A percentile compares a stretch with the other conserved stretches of the same genome.
Evolutionary conservation across 1,284 basidiomycete species (phyloP).

Genomic region (Ganoderma meredithae): DNA sequence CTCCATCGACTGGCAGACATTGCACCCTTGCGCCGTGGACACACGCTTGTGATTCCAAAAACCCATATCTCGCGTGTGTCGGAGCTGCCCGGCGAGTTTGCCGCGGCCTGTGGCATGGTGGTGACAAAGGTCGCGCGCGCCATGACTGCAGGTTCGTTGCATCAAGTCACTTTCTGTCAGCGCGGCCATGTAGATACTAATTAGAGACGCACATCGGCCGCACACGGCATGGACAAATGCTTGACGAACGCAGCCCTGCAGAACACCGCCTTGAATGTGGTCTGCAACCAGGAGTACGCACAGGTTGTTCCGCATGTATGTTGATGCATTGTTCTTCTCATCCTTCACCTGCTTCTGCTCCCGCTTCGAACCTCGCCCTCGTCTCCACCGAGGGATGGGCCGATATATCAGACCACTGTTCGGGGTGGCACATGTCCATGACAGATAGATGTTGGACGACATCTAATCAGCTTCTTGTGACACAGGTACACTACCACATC

Average conservation of each 20-base stretch:
- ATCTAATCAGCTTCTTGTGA: background rate
- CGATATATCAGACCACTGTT: background rate
- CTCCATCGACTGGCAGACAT: slow-evolving; percentile 57
- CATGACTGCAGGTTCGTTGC: slow-evolving; percentile 59
- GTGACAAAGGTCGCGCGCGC: slow-evolving; percentile 69
- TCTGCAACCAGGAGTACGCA: slow-evolving; percentile 84
- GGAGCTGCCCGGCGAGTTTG: slow-evolving; percentile 67
- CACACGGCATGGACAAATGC: too few relatives aligned
- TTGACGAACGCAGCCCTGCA: slow-evolving; percentile 53
- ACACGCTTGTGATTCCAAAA: slow-evolving; percentile 76
- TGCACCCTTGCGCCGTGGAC: slow-evolving; percentile 70
- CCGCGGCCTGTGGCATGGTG: slow-evolving; percentile 63
- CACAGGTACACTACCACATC: slow-evolving; percentile 80
- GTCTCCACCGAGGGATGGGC: background rate
- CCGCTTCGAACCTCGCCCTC: background rate
- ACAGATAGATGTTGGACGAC: background rate
- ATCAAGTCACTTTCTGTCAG: background rate
- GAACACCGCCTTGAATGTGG: slow-evolving; percentile 75
- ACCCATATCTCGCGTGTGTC: slow-evolving; percentile 65
- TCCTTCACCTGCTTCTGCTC: background rate
- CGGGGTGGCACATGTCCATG: background rate
- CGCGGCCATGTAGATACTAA: background rate
- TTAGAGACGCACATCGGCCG: background rate
- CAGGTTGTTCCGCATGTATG: slow-evolving; percentile 82
- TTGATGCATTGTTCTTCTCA: slow-evolving; percentile 16